Percentiles rank a stretch among this genome's conserved stretches.
Conservation (phyloP, 2,329 filamentous ascomycete species). For the Dendrostoma leiphaemia region DNA sequence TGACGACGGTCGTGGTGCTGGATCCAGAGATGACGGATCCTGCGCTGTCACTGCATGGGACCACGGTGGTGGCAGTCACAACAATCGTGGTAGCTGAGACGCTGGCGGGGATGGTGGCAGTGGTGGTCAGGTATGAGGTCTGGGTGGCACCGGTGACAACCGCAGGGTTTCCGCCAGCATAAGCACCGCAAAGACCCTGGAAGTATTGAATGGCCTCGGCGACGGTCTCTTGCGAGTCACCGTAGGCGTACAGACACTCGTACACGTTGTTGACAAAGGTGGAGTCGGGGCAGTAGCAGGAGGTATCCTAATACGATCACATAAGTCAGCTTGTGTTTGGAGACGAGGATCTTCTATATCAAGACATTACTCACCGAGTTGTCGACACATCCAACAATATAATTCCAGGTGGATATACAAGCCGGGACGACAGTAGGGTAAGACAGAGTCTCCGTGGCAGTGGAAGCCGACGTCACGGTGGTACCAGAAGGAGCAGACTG, state of each 20-base stretch:
- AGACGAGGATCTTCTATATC: too few species aligned
- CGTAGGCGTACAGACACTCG: constrained; percentile 77
- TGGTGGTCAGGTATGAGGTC: constrained; percentile 58
- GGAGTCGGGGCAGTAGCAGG: constrained; percentile 83
- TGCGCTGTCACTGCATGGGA: constrained; percentile 46
- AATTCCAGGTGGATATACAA: constrained; percentile 91
- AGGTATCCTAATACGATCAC: constrained; percentile 49
- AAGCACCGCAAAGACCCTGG: constrained; percentile 83
- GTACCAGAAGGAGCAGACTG: constrained; percentile 33
- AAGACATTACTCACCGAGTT: constrained; percentile 53
- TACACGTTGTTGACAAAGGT: constrained; percentile 78
- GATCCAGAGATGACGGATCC: constrained; percentile 48
- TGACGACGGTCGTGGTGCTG: constrained; percentile 44
- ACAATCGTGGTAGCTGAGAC: constrained; percentile 45
- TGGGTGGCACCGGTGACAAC: constrained; percentile 73
- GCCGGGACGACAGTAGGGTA: constrained; percentile 75
- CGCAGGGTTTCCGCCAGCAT: constrained; percentile 74
- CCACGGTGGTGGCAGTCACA: constrained; percentile 49
- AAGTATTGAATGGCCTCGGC: constrained; percentile 76
- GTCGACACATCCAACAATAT: constrained; percentile 69
- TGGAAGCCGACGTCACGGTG: constrained; percentile 33
- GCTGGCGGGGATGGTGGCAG: constrained; percentile 38
- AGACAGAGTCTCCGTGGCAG: constrained; percentile 44
- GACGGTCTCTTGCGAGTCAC: constrained; percentile 63
- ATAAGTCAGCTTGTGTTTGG: not conserved